Evolutionary conservation across 345 rosid species (phyloP).

Genomic region (Abelmoschus esculentus): DNA sequence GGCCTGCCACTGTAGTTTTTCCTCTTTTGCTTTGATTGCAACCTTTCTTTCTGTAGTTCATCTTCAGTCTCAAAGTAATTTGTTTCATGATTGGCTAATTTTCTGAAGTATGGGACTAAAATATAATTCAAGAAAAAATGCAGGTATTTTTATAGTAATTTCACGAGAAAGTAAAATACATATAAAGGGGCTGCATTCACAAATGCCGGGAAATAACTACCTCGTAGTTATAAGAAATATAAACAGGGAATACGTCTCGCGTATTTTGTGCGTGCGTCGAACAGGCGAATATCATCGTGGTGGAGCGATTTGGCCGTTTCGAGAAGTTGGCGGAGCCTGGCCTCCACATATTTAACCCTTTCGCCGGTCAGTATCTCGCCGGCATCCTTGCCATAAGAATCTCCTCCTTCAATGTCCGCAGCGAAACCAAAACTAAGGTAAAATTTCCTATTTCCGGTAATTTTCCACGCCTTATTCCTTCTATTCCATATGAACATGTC

Average conservation of each 20-base stretch:
- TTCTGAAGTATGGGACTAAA: too few species aligned
- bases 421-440: conserved; percentile 96
- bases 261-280: conserved; percentile 56
- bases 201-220: too few species aligned
- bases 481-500: too few species aligned
- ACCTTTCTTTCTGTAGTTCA: too few species aligned
- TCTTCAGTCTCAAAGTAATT: too few species aligned
- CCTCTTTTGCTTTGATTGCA: too few species aligned
- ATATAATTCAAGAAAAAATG: too few species aligned
- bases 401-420: conserved; percentile 75
- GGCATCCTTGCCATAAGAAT: conserved; percentile 87
- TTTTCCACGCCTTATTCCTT: background rate
- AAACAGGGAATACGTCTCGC: conserved; percentile 53
- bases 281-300: conserved; percentile 75
- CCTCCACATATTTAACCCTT: conserved; percentile 63
- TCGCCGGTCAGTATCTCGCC: conserved; percentile 66
- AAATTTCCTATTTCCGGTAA: background rate
- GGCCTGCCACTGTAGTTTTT: too few species aligned
- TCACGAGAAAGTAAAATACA: background rate
- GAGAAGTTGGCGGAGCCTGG: conserved; percentile 82
- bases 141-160: too few species aligned
- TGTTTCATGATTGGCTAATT: too few species aligned
- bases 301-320: conserved; percentile 92
- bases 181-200: background rate
- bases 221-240: conserved; percentile 7